Percentiles rank a stretch among this genome's conserved stretches.
phyloP scores from a whole-genome alignment of 768 basidiomycete species.

The Mrakia frigida region DNA sequence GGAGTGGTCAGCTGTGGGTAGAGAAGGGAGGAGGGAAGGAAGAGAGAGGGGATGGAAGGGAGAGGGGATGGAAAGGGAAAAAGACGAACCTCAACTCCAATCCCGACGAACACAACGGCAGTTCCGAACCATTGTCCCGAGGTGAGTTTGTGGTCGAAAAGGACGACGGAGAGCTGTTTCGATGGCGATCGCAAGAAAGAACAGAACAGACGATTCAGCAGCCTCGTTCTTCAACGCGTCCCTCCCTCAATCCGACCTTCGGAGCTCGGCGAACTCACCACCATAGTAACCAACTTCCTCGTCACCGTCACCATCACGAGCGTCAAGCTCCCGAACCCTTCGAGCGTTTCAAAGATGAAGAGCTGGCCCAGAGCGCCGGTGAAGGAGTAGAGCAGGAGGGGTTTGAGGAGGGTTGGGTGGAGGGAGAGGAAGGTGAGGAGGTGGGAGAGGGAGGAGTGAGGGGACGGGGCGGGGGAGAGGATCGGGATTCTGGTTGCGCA shows the following conservation, averaged over 20 bases:
- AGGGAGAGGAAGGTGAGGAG: slow-evolving; percentile 67
- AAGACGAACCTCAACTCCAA: slow-evolving; percentile 66
- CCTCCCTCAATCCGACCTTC: neutral
- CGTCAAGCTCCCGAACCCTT: slow-evolving; percentile 44
- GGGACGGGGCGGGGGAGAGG: slow-evolving; percentile 27
- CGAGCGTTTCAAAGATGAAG: slow-evolving; percentile 88
- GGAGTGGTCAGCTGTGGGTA: neutral
- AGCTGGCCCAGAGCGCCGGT: slow-evolving; percentile 92
- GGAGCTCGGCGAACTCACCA: slow-evolving; percentile 41
- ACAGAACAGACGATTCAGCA: neutral
- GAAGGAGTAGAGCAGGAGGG: slow-evolving; percentile 76
- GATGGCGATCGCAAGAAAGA: neutral
- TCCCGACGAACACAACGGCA: slow-evolving; percentile 86
- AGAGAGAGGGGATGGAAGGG: neutral
- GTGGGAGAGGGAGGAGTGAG: slow-evolving; percentile 37
- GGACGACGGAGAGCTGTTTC: slow-evolving; percentile 64
- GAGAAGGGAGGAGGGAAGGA: neutral
- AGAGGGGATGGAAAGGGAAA: neutral
- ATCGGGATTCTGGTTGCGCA: slow-evolving; percentile 18
- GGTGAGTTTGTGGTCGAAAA: slow-evolving; percentile 82
- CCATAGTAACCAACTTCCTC: slow-evolving; percentile 95
- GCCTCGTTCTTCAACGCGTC: neutral
- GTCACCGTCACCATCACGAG: slow-evolving; percentile 82
- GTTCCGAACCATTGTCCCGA: slow-evolving; percentile 90
- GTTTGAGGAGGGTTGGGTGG: slow-evolving; percentile 68